A percentile compares a stretch with the other conserved stretches of the same genome.
These are phyloP conservation scores for Phytophthora pisi DNA, from an alignment of 352 stramenopile genomes.

Conservation along the genomic window DNA sequence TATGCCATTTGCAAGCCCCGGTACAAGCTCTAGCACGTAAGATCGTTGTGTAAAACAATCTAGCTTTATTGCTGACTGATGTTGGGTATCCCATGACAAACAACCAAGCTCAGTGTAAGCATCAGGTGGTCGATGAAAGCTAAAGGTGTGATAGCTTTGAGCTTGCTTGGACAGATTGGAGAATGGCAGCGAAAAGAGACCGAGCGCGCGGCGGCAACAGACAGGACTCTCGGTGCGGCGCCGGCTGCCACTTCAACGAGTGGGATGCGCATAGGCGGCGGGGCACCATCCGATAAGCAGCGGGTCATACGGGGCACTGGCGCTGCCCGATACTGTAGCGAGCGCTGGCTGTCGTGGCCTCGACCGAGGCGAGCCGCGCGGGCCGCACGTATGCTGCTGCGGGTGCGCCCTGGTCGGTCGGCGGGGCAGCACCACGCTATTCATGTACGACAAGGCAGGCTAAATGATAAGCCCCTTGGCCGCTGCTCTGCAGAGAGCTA, in stretches of 20 bases:
- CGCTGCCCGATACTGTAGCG: too few relatives aligned
- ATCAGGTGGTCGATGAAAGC: too few relatives aligned
- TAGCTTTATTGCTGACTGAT: too few relatives aligned
- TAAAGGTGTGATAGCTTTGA: too few relatives aligned
- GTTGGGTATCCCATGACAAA: too few relatives aligned
- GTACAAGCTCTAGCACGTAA: too few relatives aligned
- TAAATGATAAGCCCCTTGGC: neutral
- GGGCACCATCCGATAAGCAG: slow-evolving; percentile 7
- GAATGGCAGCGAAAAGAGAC: slow-evolving; percentile 19
- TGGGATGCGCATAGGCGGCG: slow-evolving; percentile 29
- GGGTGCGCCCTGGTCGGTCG: too few relatives aligned
- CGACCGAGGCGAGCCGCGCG: neutral
- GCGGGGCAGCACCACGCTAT: too few relatives aligned
- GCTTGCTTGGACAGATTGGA: slow-evolving; percentile 13
- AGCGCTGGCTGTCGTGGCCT: neutral
- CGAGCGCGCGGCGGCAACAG: slow-evolving; percentile 17
- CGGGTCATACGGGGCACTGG: neutral
- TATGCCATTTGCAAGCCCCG: too few relatives aligned
- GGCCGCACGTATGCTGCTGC: neutral
- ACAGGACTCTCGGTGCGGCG: slow-evolving; percentile 30
- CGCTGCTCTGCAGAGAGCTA: neutral
- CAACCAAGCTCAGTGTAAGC: too few relatives aligned
- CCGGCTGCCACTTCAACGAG: slow-evolving; percentile 29
- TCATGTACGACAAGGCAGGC: too few relatives aligned
- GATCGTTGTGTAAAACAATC: too few relatives aligned